Percentiles rank a stretch among this genome's conserved stretches.
phyloP scores from a whole-genome alignment of 495 filamentous ascomycete genomes.

The Glarea lozoyensis region DNA sequence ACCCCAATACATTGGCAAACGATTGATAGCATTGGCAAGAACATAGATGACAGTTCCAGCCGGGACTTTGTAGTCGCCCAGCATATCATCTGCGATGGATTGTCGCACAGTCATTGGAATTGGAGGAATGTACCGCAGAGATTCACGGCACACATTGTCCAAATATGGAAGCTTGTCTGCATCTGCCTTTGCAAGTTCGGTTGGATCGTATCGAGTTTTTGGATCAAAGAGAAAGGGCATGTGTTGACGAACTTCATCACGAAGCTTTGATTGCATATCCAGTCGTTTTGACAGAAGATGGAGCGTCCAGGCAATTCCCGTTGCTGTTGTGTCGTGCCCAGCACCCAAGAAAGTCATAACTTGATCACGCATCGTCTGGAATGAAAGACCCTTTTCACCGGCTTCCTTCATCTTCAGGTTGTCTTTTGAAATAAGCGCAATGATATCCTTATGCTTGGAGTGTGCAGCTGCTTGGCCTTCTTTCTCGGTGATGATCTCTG shows the following conservation, averaged over 20 bases:
- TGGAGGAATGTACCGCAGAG: conserved; percentile 26
- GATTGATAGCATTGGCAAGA: conserved; percentile 38
- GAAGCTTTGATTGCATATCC: conserved; percentile 36
- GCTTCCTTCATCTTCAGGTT: conserved; percentile 50
- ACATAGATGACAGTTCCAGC: conserved; percentile 40
- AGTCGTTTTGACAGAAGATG: conserved; percentile 38
- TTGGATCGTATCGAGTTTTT: conserved; percentile 22
- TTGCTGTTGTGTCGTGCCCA: conserved; percentile 67
- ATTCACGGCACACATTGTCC: conserved; percentile 33
- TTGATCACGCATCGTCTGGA: conserved; percentile 46
- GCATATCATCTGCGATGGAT: conserved; percentile 46
- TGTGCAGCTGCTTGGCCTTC: conserved; percentile 41
- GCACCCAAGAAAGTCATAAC: conserved; percentile 92
- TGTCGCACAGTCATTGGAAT: conserved; percentile 47
- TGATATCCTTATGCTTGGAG: conserved; percentile 45
- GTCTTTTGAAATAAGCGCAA: conserved; percentile 62
- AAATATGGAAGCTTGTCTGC: conserved; percentile 27
- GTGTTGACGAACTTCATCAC: conserved; percentile 42
- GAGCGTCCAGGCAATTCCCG: conserved; percentile 44
- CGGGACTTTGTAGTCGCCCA: conserved; percentile 35
- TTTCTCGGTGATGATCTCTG: conserved; percentile 59
- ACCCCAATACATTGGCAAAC: conserved; percentile 27
- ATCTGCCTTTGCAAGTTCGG: conserved; percentile 39
- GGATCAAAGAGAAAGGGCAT: conserved; percentile 42
- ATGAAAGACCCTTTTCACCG: conserved; percentile 66